phyloP scores from a whole-genome alignment of 176 grass and related monocot genomes.

The Rhynchospora pubera region DNA sequence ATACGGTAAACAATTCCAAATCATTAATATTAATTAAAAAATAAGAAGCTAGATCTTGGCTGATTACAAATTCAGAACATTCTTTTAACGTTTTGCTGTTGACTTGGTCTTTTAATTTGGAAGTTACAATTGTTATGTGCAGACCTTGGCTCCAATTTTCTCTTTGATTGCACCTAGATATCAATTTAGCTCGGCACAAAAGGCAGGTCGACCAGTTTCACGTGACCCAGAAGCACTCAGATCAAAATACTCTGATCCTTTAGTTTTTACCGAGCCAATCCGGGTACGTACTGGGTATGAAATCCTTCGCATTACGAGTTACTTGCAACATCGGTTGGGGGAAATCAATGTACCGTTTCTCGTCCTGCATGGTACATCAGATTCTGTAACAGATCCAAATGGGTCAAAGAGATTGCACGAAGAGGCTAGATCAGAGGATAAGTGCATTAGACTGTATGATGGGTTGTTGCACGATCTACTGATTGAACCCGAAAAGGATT shows the following conservation, averaged over 20 bases:
- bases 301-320: conserved; percentile 59
- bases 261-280: conserved; percentile 87
- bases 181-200: conserved; percentile 46
- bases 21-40: not conserved
- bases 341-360: conserved; percentile 46
- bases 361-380: conserved; percentile 59
- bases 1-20: not conserved
- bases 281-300: conserved; percentile 72
- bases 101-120: not conserved
- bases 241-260: conserved; percentile 63
- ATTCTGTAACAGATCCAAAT: conserved; percentile 54
- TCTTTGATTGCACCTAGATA: conserved; percentile 60
- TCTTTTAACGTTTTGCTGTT: not conserved
- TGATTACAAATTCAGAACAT: not conserved
- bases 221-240: conserved; percentile 60
- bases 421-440: conserved; percentile 45
- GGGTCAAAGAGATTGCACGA: conserved; percentile 50
- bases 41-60: not conserved
- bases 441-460: conserved; percentile 51
- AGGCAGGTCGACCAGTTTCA: conserved; percentile 41
- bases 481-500: conserved; percentile 70
- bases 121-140: not conserved
- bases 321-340: conserved; percentile 43
- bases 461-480: conserved; percentile 70
- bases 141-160: conserved; percentile 65